A percentile compares a stretch with the other conserved stretches of the same genome.
Conservation (phyloP, 2,329 filamentous ascomycete genomes). For the Ascochyta clinopodiicola region DNA sequence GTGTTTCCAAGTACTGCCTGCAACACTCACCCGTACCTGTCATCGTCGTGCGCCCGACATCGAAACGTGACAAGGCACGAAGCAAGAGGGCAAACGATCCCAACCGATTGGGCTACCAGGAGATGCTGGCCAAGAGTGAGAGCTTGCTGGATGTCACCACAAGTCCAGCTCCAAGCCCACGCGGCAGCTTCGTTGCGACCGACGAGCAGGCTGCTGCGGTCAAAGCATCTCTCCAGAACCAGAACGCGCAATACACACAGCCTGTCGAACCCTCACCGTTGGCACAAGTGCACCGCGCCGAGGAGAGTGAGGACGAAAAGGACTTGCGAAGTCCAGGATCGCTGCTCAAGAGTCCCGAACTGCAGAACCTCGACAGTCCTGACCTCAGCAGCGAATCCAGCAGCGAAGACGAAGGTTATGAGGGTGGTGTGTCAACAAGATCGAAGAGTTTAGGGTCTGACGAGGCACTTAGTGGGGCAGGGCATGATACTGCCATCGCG, state of each 20-base stretch:
- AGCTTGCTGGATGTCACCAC: slow-evolving; percentile 58
- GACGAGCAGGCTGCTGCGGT: slow-evolving; percentile 36
- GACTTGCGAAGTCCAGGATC: slow-evolving; percentile 41
- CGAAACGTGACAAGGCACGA: slow-evolving; percentile 90
- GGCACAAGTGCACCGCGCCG: slow-evolving; percentile 35
- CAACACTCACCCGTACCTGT: slow-evolving; percentile 94
- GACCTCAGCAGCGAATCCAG: slow-evolving; percentile 45
- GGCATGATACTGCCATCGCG: not conserved
- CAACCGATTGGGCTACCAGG: slow-evolving; percentile 74
- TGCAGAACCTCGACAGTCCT: slow-evolving; percentile 50
- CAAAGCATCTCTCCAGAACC: slow-evolving; percentile 44
- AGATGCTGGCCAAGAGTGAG: slow-evolving; percentile 74
- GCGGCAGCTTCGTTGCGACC: slow-evolving; percentile 53
- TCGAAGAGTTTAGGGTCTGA: slow-evolving; percentile 9
- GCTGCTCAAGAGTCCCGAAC: slow-evolving; percentile 51
- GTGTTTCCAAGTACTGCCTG: slow-evolving; percentile 91
- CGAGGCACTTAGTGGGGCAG: not conserved
- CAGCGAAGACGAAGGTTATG: slow-evolving; percentile 34
- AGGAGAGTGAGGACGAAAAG: slow-evolving; percentile 33
- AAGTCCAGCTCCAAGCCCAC: slow-evolving; percentile 40
- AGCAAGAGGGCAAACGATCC: slow-evolving; percentile 81
- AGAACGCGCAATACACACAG: slow-evolving; percentile 57
- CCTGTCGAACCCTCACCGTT: slow-evolving; percentile 46
- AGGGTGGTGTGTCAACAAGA: slow-evolving; percentile 17
- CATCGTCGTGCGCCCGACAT: slow-evolving; percentile 86